Percentiles rank a stretch among this genome's conserved stretches.
Conservation (phyloP, 164 flowering plant species). For the Umbellularia californica region DNA sequence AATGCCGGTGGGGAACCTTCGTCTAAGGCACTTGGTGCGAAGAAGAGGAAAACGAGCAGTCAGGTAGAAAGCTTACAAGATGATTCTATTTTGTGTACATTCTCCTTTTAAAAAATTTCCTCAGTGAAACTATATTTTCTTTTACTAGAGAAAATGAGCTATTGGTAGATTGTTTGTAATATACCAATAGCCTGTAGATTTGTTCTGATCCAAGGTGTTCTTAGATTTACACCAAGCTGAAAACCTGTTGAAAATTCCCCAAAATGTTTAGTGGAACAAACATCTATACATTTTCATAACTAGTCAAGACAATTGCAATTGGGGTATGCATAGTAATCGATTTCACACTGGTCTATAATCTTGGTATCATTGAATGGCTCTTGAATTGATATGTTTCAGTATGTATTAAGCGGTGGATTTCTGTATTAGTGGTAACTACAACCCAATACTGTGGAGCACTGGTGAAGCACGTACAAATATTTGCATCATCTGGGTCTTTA, state of each 20-base stretch:
- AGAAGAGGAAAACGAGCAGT: slow-evolving; percentile 71
- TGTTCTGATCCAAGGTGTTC: no score
- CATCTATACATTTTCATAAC: neutral
- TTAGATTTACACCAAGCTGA: no score
- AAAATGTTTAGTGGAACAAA: neutral
- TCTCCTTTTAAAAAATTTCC: no score
- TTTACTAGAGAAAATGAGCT: no score
- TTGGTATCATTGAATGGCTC: neutral
- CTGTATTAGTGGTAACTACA: no score
- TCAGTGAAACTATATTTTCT: no score
- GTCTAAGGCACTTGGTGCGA: slow-evolving; percentile 34
- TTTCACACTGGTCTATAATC: neutral
- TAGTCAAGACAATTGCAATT: neutral
- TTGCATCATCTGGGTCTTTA: no score
- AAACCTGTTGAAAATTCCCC: neutral
- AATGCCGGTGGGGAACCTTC: slow-evolving; percentile 35
- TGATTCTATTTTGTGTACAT: neutral
- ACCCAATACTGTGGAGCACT: no score
- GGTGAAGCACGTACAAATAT: no score
- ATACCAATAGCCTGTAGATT: no score
- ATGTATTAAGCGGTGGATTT: no score
- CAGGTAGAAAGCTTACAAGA: slow-evolving; percentile 37
- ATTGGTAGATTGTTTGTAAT: no score
- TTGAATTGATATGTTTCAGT: neutral
- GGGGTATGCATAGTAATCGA: neutral